Evolutionary conservation across 768 basidiomycete species (phyloP).

Genomic region (Myochromella boudieri): DNA sequence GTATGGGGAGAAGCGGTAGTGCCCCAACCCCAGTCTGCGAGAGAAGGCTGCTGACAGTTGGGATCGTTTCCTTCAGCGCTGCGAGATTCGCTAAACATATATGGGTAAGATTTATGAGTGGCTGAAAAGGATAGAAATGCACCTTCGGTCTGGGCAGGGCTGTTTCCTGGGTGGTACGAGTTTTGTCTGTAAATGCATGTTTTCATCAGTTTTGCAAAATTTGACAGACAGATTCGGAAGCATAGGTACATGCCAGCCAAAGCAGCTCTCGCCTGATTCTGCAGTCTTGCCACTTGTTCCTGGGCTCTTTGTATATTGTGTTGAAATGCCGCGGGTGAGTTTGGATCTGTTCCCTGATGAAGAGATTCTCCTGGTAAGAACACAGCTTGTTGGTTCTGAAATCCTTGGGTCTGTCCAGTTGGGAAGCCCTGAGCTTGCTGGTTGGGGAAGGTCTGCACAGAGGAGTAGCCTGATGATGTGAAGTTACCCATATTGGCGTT

Average conservation of each 20-base stretch:
- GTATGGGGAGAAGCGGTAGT: constrained; percentile 45
- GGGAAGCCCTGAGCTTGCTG: constrained; percentile 11
- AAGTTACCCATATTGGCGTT: constrained; percentile 2
- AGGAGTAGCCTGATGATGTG: constrained; percentile 4
- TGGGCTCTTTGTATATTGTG: constrained; percentile 50
- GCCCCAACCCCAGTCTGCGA: constrained; percentile 66
- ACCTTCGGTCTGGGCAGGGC: constrained; percentile 58
- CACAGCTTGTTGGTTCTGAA: constrained; percentile 12
- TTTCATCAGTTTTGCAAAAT: not conserved
- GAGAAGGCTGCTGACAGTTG: constrained; percentile 45
- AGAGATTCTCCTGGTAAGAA: constrained; percentile 20
- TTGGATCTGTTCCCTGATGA: constrained; percentile 46
- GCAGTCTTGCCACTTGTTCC: constrained; percentile 48
- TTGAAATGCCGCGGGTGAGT: constrained; percentile 62
- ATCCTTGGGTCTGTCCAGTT: too few species aligned
- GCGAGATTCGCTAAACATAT: constrained; percentile 41
- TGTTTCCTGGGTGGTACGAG: constrained; percentile 58
- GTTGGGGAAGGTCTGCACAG: constrained; percentile 12
- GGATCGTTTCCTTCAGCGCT: constrained; percentile 50
- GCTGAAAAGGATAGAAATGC: constrained; percentile 6
- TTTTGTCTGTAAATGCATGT: constrained; percentile 47
- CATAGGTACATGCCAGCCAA: constrained; percentile 48
- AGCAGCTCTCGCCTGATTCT: constrained; percentile 46
- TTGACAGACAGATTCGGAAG: not conserved
- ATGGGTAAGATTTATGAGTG: not conserved